These are phyloP conservation scores for Naganishia friedmannii DNA, from an alignment of 768 basidiomycete genomes.

Conservation along the genomic window DNA sequence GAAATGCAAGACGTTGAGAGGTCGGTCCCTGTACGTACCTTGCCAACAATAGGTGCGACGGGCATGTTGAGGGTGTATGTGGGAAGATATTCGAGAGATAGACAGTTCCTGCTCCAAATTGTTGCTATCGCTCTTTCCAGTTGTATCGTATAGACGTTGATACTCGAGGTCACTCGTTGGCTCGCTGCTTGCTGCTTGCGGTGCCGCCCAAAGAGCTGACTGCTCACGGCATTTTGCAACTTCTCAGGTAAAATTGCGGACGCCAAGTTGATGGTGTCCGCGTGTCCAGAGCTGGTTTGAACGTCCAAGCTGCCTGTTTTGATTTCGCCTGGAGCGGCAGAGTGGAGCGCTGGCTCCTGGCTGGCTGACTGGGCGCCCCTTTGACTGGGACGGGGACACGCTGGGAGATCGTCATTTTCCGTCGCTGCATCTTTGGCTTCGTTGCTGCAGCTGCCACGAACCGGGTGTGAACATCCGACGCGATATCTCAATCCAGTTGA, in stretches of 20 bases:
- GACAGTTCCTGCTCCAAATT: neutral
- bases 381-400: constrained; percentile 8
- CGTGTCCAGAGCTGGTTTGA: neutral
- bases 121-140: neutral
- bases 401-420: constrained; percentile 22
- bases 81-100: neutral
- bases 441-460: neutral
- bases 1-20: neutral
- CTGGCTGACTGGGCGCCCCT: constrained; percentile 15
- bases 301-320: neutral
- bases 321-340: neutral
- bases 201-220: constrained; percentile 8
- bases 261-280: no score
- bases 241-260: constrained; percentile 1
- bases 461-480: neutral
- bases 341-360: constrained; percentile 4
- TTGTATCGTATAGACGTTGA: neutral
- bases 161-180: constrained; percentile 23
- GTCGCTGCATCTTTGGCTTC: neutral
- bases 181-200: constrained; percentile 5
- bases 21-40: constrained; percentile 43
- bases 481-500: neutral
- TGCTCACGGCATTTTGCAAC: constrained; percentile 4
- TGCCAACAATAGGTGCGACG: constrained; percentile 88
- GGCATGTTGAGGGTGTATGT: constrained; percentile 57